Percentiles rank a stretch among this genome's conserved stretches.
phyloP scores from a whole-genome alignment of 495 filamentous ascomycete genomes.

The Tuber magnatum region DNA sequence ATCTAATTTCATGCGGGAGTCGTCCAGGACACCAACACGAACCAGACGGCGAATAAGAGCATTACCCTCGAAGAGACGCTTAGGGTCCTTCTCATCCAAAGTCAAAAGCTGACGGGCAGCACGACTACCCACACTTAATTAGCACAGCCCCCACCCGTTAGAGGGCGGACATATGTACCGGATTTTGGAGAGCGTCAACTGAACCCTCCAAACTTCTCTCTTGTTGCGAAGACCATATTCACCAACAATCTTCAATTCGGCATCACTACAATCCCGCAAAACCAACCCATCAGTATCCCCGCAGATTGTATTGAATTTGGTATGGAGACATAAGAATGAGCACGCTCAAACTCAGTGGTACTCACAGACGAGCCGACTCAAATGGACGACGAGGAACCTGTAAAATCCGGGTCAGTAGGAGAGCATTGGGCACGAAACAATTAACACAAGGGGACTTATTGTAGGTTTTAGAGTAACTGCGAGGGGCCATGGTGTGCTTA shows the following conservation, averaged over 20 bases:
- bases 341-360: constrained; percentile 98
- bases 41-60: constrained; percentile 99
- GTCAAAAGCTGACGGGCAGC: constrained; percentile 99
- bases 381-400: constrained; percentile 57
- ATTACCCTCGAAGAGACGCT: constrained; percentile 99
- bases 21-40: constrained; percentile 98
- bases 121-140: constrained; percentile 54
- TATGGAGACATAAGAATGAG: constrained; percentile 88
- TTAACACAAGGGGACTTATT: constrained; percentile 60
- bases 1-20: constrained; percentile 99
- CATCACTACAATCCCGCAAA: constrained; percentile 61
- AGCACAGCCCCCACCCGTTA: constrained; percentile 11
- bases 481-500: constrained; percentile 47
- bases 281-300: constrained; percentile 1
- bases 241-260: constrained; percentile 97
- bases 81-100: constrained; percentile 99
- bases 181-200: constrained; percentile 99
- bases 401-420: constrained; percentile 30
- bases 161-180: constrained; percentile 23
- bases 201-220: constrained; percentile 99
- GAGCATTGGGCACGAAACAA: constrained; percentile 11
- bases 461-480: constrained; percentile 95
- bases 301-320: background rate
- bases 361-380: constrained; percentile 99
- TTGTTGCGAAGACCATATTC: constrained; percentile 99